Evolutionary conservation across 768 basidiomycete species (phyloP).

Genomic region (Chalciporus piperatus): DNA sequence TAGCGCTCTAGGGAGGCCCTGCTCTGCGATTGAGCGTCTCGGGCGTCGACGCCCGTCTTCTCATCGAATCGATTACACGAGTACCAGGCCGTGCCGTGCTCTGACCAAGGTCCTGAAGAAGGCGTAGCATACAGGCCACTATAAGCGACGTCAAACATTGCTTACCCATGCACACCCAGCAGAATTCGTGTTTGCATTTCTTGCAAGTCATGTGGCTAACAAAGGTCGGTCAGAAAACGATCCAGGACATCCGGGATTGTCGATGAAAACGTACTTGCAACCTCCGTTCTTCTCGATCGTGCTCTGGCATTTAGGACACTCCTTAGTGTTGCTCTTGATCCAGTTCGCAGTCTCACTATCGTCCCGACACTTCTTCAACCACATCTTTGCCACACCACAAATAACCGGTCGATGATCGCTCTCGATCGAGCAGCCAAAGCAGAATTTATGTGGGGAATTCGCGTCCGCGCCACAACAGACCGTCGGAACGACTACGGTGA

Average conservation of each 20-base stretch:
- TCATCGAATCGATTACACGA: constrained; percentile 98
- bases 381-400: constrained; percentile 85
- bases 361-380: constrained; percentile 96
- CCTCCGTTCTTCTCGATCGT: constrained; percentile 99
- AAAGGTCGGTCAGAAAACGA: constrained; percentile 10
- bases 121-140: constrained; percentile 1
- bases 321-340: constrained; percentile 99
- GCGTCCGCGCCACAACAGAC: constrained; percentile 77
- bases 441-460: constrained; percentile 69
- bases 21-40: constrained; percentile 88
- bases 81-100: constrained; percentile 97
- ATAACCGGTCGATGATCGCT: constrained; percentile 90
- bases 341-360: constrained; percentile 99
- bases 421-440: constrained; percentile 91
- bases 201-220: constrained; percentile 99
- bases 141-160: constrained; percentile 28
- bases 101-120: constrained; percentile 83
- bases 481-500: constrained; percentile 81
- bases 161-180: constrained; percentile 99
- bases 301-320: constrained; percentile 92
- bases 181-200: constrained; percentile 98
- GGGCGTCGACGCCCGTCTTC: constrained; percentile 80
- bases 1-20: constrained; percentile 93
- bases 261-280: constrained; percentile 83
- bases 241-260: constrained; percentile 70